phyloP scores from a whole-genome alignment of 768 basidiomycete genomes.

The Tylopilus vinaceipallidus region DNA sequence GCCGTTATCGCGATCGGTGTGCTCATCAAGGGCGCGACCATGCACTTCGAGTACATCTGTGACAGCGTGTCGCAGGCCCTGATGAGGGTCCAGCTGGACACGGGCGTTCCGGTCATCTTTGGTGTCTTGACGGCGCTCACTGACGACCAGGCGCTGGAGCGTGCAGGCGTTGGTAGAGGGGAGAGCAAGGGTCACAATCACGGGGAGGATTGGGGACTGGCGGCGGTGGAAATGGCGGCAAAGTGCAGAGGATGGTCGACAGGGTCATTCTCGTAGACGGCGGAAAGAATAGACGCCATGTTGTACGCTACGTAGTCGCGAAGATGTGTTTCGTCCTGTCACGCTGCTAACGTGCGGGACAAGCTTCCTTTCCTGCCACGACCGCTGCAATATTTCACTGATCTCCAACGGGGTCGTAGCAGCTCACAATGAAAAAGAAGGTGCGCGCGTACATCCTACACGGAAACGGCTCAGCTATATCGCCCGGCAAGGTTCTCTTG shows the following conservation, averaged over 20 bases:
- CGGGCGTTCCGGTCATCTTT: slow-evolving; percentile 92
- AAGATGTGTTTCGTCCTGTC: not conserved
- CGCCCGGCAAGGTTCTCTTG: slow-evolving; percentile 70
- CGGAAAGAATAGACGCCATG: not conserved
- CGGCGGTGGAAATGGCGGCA: slow-evolving; percentile 90
- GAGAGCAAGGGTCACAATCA: slow-evolving; percentile 88
- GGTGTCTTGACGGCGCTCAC: slow-evolving; percentile 91
- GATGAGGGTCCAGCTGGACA: slow-evolving; percentile 93
- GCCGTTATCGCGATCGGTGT: slow-evolving; percentile 97
- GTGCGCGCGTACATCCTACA: slow-evolving; percentile 7
- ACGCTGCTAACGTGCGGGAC: too few relatives aligned
- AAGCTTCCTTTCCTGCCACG: too few relatives aligned
- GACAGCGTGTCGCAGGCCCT: slow-evolving; percentile 91
- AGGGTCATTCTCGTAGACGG: slow-evolving; percentile 51
- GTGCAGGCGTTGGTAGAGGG: slow-evolving; percentile 83
- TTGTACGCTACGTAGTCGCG: slow-evolving; percentile 6
- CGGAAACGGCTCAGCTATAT: not conserved
- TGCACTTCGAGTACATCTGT: slow-evolving; percentile 99
- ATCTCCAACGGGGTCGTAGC: not conserved
- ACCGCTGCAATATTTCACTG: too few relatives aligned
- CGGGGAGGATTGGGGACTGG: slow-evolving; percentile 96
- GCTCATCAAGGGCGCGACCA: slow-evolving; percentile 95
- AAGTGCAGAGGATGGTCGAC: slow-evolving; percentile 64
- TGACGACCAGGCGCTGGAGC: slow-evolving; percentile 92
- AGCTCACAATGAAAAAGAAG: slow-evolving; percentile 32